Evolutionary conservation across 2,329 filamentous ascomycete genomes (phyloP), one percentile per base, ranked within the genome.

Genomic region (Pseudonectria foliicola): DNA sequence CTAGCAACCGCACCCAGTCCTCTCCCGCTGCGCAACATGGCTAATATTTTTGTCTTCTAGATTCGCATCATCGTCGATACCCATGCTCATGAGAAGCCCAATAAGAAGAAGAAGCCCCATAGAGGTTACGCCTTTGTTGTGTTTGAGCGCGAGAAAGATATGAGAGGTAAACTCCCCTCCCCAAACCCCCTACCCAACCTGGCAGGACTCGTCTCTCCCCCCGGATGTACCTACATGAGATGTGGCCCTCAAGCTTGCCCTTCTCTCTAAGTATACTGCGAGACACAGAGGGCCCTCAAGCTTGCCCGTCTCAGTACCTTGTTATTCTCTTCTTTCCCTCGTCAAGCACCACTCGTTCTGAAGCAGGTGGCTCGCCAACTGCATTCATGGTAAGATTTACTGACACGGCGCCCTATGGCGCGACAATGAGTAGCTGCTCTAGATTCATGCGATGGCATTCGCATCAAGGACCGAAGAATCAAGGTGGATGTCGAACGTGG

Each of bases 401-500:
- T 85, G 67, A 85, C 80, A 79, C 68, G 54, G 73, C 71, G 73
- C 74, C 53, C 38, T 63, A 66, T 67, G 69, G 71, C 67, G 71
- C 70, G 67, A 63, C 64, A 62, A 59, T 62, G 62, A 73, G 66
- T 75, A 95, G 92, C 89, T 72, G 92, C 92, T 63, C 80, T 95
- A 71, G 94, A 81, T 54, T 65, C 71, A 50, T 80, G 75, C 59
- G 89, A 96, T 73, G 86, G 86, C 47, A 84, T 95, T 55, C 81
- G 82, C 50, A 95, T 98, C 66, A 93, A 88, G 60, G 89, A 93
- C 57, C 80, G 90, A 55, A 80, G 83, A 52, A 85, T 96, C 54
- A 79, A 95, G 57, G 88, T 96, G 54, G 92, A 98, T 58, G 90
- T 96, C 42, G 92, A 98, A 66, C 82, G 92, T 55, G 92, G 92